Base-by-base conservation (phyloP, 1,284 basidiomycete species). In the Ganoderma leucocontextum region DNA sequence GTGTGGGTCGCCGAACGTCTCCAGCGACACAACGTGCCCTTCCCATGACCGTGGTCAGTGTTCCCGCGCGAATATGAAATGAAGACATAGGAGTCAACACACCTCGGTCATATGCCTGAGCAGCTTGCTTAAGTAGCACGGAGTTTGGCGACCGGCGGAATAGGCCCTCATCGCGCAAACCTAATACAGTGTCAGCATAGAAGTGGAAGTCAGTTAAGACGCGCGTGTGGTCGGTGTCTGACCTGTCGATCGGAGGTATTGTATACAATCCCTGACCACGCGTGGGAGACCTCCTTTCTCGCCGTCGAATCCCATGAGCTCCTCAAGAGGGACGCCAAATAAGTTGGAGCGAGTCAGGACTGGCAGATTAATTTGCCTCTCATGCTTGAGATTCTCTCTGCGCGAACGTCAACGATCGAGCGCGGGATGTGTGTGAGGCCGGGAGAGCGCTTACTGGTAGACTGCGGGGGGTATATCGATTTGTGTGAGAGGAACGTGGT, bases 401-500 rank as follows among this genome's bases (percentile, higher is more conserved):
- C 47, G 49, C 35, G 55, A 10, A 25, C 35, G 42, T 68, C 41
- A 72, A 63, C 17, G n/a, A 63, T 58, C 64, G 65, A 53, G 63
- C 44, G 49, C 7, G 33, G 67, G 17, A 70, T 41, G 70, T 53
- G 55, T 66, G 38, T 55, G 47, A 36, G 29, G 55, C 55, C 38
- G 55, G 62, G 38, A 63, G 15, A 25, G 60, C 17, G 75, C 83
- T 62, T 73, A 94, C 92, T 90, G 86, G 77, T 95, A 93, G 19
- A 94, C 92, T 15, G 91, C 87, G 17, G 93, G 90, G 25, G 92
- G 89, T 58, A 96, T 90, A 77, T 95, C 93, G 63, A 96, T 94
- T 76, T 95, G 93, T 0, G 91, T 93, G 33, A 96, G 77, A 4
- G 94, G 94, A 15, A 95, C 87, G 74, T 91, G 82, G 63, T 83